Evolutionary conservation across 495 filamentous ascomycete genomes (phyloP), one percentile per base, ranked within the genome.

Genomic region (Lasiosphaeria ovina): DNA sequence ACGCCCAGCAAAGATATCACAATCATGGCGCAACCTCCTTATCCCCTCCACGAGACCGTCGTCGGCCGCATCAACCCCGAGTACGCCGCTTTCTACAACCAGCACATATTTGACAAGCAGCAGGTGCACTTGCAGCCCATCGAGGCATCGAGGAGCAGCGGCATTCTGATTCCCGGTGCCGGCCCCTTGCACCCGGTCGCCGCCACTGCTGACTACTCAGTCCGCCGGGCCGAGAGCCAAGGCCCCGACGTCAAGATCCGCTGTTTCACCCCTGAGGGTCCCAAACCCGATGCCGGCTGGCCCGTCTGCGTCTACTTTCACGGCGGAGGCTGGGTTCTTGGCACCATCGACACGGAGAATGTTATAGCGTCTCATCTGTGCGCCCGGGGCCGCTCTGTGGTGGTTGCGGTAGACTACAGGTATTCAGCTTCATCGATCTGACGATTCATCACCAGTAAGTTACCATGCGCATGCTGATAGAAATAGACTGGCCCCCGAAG

Each of bases 281-380:
- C 73, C 11, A 66, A 47, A 8, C 81, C 83, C 0, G 66, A 66
- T 6, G 64, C 59, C 2, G 83, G 83, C 58, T 86, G 81, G 81
- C 80, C 82, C 3, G 77, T 81, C 24, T 77, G 82, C 70, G 57
- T 86, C 3, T 86, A 83, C 62, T 80, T 81, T 64, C 83, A 86
- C 59, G 83, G 83, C 12, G 83, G 82, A 3, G 83, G 83, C 10
- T 85, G 83, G 83, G 83, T 85, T 9, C 59, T 85, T 49, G 83
- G 83, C 0, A 82, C 79, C 45, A 83, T 85, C 45, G 75, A 84
- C 49, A 84, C 83, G 1, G 82, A 84, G 69, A 85, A 84, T 55
- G 74, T 77, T 31, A 80, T 85, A n/a, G 82, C 79, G 55, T 78
- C 79, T 45, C 79, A 85, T 62, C 65, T 85, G 11, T 84, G 82